These are phyloP conservation scores for Sporisorium exsertum DNA, from an alignment of 1,284 basidiomycete genomes.

Conservation along the genomic window DNA sequence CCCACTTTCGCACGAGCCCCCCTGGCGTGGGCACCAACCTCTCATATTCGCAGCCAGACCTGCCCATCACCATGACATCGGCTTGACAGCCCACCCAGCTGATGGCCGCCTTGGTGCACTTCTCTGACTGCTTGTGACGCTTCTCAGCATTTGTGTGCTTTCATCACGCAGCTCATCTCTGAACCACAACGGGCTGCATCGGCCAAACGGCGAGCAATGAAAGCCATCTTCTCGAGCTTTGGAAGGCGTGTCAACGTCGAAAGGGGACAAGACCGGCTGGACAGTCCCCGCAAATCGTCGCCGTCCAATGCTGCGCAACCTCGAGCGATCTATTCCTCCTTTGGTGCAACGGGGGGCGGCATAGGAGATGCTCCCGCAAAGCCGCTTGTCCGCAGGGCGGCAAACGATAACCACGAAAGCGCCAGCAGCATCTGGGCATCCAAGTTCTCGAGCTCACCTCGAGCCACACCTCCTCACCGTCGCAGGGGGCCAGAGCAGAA, in stretches of 20 bases:
- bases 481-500: not conserved
- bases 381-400: not conserved
- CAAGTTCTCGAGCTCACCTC: constrained; percentile 16
- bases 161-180: not conserved
- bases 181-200: not conserved
- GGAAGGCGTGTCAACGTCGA: constrained; percentile 27
- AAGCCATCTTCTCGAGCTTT: constrained; percentile 34
- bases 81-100: not conserved
- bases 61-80: not conserved
- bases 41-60: not conserved
- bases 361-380: constrained; percentile 28
- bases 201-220: constrained; percentile 12
- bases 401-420: too few species aligned
- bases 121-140: not conserved
- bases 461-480: not conserved
- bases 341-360: constrained; percentile 6
- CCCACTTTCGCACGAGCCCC: not conserved
- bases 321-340: constrained; percentile 16
- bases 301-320: not conserved
- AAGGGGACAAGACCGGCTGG: constrained; percentile 2
- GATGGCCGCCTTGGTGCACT: not conserved
- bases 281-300: not conserved
- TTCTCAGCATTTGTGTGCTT: not conserved
- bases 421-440: constrained; percentile 7
- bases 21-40: not conserved